Evolutionary conservation across 192 early-diverging fungal species (phyloP).

Genomic region (Coemansia sp.): DNA sequence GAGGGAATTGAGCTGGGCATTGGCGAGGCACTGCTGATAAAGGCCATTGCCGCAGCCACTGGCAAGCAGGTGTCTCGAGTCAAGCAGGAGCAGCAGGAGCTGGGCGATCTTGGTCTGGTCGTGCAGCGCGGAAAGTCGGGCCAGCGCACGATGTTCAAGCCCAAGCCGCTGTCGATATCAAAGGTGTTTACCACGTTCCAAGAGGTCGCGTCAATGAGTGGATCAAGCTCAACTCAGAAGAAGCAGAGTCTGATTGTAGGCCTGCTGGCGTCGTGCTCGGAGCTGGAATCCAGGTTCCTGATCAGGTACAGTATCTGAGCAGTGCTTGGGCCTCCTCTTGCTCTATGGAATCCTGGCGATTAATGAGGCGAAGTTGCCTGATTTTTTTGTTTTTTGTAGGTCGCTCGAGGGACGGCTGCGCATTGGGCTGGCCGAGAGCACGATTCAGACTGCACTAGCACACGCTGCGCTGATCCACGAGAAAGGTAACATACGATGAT

Average conservation of each 20-base stretch:
- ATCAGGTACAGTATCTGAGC: conserved; percentile 56
- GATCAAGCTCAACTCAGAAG: conserved; percentile 56
- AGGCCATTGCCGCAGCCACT: conserved; percentile 88
- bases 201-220: conserved; percentile 80
- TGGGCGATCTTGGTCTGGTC: conserved; percentile 89
- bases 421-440: conserved; percentile 94
- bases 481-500: conserved; percentile 50
- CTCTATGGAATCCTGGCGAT: not conserved
- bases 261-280: conserved; percentile 71
- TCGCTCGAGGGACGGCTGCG: conserved; percentile 86
- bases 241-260: conserved; percentile 76
- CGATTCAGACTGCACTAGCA: conserved; percentile 84
- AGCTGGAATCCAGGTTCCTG: conserved; percentile 82
- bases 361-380: too few relatives aligned
- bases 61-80: conserved; percentile 71
- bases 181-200: conserved; percentile 84
- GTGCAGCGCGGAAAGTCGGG: conserved; percentile 83
- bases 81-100: conserved; percentile 71
- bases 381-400: not conserved
- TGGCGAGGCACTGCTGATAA: conserved; percentile 89
- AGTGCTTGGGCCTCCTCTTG: too few relatives aligned
- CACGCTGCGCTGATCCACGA: conserved; percentile 70
- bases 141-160: conserved; percentile 80
- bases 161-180: conserved; percentile 73
- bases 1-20: conserved; percentile 95